Conservation (phyloP, 495 filamentous ascomycete species). For the Penicillium atrosanguineum region DNA sequence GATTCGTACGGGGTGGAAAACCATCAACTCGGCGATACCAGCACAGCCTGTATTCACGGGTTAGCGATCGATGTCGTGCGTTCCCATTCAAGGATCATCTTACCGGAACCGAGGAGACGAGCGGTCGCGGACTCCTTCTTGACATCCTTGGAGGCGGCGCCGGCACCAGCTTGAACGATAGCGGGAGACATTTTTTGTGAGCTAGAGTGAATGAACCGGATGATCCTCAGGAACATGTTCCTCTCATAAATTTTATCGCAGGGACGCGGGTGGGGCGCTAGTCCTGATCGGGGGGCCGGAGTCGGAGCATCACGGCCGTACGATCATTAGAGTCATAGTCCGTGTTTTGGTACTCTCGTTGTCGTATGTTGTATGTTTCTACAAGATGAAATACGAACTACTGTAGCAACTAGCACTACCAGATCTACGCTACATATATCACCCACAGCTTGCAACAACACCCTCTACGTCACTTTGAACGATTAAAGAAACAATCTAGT, state of each 20-base stretch:
- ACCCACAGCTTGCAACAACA: background rate
- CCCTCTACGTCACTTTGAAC: background rate
- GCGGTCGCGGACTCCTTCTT: slow-evolving; percentile 90
- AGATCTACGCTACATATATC: background rate
- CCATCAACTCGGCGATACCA: slow-evolving; percentile 91
- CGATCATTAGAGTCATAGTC: background rate
- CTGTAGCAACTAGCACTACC: background rate
- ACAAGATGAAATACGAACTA: background rate
- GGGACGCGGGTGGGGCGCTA: slow-evolving; percentile 26
- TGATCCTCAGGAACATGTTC: slow-evolving; percentile 20
- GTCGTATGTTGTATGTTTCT: background rate
- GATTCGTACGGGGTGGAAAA: slow-evolving; percentile 88
- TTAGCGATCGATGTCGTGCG: slow-evolving; percentile 18
- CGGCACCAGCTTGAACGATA: slow-evolving; percentile 43
- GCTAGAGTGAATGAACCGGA: slow-evolving; percentile 13
- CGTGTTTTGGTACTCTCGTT: background rate
- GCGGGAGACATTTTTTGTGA: slow-evolving; percentile 50
- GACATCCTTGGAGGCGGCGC: slow-evolving; percentile 57
- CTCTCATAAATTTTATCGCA: slow-evolving; percentile 26
- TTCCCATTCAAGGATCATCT: background rate
- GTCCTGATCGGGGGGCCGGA: slow-evolving; percentile 25
- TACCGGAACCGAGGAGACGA: slow-evolving; percentile 88
- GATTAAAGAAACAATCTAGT: background rate
- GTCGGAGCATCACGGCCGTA: slow-evolving; percentile 14
- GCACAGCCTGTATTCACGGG: slow-evolving; percentile 64